Base-by-base conservation (phyloP, 2,329 filamentous ascomycete genomes). In the Colletotrichum australisinense region DNA sequence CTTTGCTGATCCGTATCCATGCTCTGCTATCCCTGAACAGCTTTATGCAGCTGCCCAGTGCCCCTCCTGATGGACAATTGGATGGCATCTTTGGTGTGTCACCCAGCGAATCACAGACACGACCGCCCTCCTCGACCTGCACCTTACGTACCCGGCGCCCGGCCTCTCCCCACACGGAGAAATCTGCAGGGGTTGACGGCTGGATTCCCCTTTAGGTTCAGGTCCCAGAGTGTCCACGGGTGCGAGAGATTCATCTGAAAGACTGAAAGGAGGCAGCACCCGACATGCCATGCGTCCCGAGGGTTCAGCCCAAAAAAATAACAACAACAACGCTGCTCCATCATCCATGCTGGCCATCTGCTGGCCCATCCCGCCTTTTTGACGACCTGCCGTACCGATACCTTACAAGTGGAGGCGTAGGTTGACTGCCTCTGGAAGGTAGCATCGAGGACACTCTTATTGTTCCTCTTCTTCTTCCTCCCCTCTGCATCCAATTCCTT, bases 161-260 rank as follows among this genome's bases (percentile, higher is more conserved):
- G 35, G 53, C 28, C 55, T 62, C 70, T 70, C 70, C 70, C 67
- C 70, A 73, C 67, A 73, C 60, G 67, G 70, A 73, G 67, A 63
- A 73, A 73, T 73, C 70, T 73, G 70, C 70, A 71, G 70, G 70
- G 70, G 70, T 24, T 73, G 67, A 70, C 46, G 24, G 67, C 67
- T 69, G 70, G 35, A 66, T 73, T 64, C 70, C 70, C 59, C n/a
- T 52, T 70, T 53, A 30, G 67, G 70, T 70, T 49, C 42, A 49
- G 38, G 16, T 42, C 38, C 38, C 38, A 42, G 38, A 16, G 6
- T 26, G 38, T 12, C 32, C 38, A 42, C 60, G 56, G 67, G 46
- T 24, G 42, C 42, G 56, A 60, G 46, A 66, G 46, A 66, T 65
- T 73, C 70, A 38, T 60, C 60, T 65, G 70, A 73, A 73, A 69